Base-by-base conservation (phyloP, 2,329 filamentous ascomycete genomes). In the Hypoxylon sp. region DNA sequence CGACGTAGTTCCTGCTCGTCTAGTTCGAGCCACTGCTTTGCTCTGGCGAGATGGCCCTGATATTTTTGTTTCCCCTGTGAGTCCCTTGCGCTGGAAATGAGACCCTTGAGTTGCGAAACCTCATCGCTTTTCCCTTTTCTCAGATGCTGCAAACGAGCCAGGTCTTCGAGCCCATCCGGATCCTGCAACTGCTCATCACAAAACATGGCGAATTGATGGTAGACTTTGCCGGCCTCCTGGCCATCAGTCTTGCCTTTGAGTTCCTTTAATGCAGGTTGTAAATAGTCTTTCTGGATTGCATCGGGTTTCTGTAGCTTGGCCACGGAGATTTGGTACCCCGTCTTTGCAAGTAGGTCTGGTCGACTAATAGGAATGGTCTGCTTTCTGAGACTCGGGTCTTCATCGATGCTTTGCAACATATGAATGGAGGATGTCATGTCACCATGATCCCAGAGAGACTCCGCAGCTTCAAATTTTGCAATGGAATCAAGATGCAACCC, bases 151-250 rank as follows among this genome's bases (percentile, higher is more conserved):
- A 97, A 86, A 47, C 96, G 90, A 29, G 88, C 87, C 64, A 97
- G 87, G 73, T 99, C 96, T 76, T 97, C 93, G 1, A 94, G 81
- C 32, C 90, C 89, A 71, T 97, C 93, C 0, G 91, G 87, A 74
- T 95, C 95, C 73, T 97, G 92, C 8, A 99, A 83, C 76, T 99
- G 96, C 74, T 94, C 90, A 76, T 99, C 95, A 74, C 96, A 99
- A 76, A 99, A 99, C 54, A 90, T 87, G 25, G 96, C 96, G 77
- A 98, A 98, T 73, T 97, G 93, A 76, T 97, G 94, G 74, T 94
- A 97, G 0, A 98, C 96, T 70, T 93, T 87, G 0, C 94, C 94
- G 1, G 94, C 92, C 65, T 95, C 92, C 46, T 86, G 83, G 1
- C 91, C 91, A 56, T 89, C 85, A 4, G 81, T 85, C 47, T 87